phyloP scores from a whole-genome alignment of 805 yeast genomes.

The Kuraishia ogatae region DNA sequence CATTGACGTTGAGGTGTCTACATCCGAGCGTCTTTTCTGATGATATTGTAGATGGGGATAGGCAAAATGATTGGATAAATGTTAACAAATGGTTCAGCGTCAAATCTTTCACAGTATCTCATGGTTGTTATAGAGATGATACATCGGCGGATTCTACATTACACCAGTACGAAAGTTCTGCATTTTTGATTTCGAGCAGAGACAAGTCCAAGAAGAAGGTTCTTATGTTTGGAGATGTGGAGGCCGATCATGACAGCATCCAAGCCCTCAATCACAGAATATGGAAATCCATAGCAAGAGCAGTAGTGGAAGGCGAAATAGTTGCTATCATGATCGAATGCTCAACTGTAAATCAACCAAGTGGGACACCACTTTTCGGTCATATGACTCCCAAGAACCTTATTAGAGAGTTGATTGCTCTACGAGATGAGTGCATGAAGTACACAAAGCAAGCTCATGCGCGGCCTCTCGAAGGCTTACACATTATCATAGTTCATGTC shows the following conservation, averaged over 20 bases:
- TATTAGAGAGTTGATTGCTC: conserved; percentile 40
- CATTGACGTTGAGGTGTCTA: not conserved
- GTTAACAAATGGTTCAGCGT: conserved; percentile 28
- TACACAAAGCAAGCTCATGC: conserved; percentile 3
- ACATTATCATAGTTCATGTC: conserved; percentile 44
- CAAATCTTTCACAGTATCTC: conserved; percentile 31
- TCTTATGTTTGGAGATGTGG: conserved; percentile 79
- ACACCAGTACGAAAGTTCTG: conserved; percentile 38
- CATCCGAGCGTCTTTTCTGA: conserved; percentile 5
- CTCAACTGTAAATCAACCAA: conserved; percentile 42
- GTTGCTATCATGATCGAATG: conserved; percentile 69
- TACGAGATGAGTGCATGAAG: conserved; percentile 14
- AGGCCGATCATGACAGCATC: conserved; percentile 47
- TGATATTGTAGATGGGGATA: conserved; percentile 5
- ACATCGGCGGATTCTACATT: not conserved
- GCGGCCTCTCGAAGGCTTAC: conserved; percentile 32
- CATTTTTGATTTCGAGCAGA: conserved; percentile 40
- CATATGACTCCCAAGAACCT: conserved; percentile 67
- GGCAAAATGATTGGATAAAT: conserved; percentile 9
- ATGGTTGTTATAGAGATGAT: conserved; percentile 17
- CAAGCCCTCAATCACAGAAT: conserved; percentile 28
- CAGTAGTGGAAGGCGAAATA: conserved; percentile 31
- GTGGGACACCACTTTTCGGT: conserved; percentile 54
- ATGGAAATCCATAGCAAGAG: conserved; percentile 50
- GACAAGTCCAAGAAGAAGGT: conserved; percentile 25